Conservation (phyloP, 176 grass and related monocot species). For the Secale cereale region DNA sequence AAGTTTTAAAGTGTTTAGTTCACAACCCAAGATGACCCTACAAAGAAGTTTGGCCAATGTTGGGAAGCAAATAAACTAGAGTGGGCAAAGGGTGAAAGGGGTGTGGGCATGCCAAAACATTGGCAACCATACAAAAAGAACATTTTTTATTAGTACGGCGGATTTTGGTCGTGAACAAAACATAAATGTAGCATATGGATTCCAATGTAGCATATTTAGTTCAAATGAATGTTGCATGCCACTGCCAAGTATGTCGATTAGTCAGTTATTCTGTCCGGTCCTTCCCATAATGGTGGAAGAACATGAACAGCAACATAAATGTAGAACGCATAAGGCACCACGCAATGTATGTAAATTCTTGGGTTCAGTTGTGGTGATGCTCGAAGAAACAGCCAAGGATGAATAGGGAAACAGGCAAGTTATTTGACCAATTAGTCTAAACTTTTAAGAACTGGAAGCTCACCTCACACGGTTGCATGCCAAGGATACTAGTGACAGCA, state of each 20-base stretch:
- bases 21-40: not conserved
- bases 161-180: too few relatives aligned
- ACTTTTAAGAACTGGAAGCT: conserved; percentile 19
- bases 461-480: conserved; percentile 98
- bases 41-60: not conserved
- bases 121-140: not conserved
- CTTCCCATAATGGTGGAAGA: not conserved
- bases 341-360: not conserved
- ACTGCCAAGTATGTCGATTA: not conserved
- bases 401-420: not conserved
- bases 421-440: not conserved
- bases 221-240: not conserved
- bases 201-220: not conserved
- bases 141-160: too few relatives aligned
- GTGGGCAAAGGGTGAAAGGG: not conserved
- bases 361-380: not conserved
- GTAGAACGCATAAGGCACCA: not conserved
- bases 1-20: not conserved
- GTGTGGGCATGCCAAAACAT: not conserved
- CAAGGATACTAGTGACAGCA: conserved; percentile 83
- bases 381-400: not conserved
- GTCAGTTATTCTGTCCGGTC: not conserved
- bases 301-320: not conserved
- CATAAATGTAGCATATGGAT: not conserved
- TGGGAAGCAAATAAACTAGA: not conserved